Conservation (phyloP, 2,329 filamentous ascomycete genomes). For the Colletotrichum cordylinicola region DNA sequence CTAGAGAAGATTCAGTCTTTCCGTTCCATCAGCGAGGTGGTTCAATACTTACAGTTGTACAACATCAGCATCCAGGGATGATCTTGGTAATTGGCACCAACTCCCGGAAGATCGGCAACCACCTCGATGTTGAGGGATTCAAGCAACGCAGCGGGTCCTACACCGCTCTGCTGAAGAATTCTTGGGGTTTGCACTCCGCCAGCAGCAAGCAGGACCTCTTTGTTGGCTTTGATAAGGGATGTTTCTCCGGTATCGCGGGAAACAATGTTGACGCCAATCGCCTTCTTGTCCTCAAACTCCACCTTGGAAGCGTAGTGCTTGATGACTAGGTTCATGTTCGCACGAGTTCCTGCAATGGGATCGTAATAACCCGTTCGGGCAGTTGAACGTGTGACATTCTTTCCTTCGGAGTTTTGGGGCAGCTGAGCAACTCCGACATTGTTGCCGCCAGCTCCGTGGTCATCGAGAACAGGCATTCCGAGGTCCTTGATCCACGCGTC, state of each 20-base stretch:
- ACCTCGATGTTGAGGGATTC: conserved; percentile 40
- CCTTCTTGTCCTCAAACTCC: conserved; percentile 22
- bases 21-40: neutral
- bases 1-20: neutral
- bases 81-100: conserved; percentile 20
- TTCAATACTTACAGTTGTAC: neutral
- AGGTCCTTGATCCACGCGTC: conserved; percentile 16
- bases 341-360: conserved; percentile 35
- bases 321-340: conserved; percentile 44
- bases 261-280: conserved; percentile 40
- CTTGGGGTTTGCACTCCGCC: conserved; percentile 46
- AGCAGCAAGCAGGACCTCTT: conserved; percentile 47
- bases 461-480: conserved; percentile 12
- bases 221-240: conserved; percentile 23
- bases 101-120: conserved; percentile 16
- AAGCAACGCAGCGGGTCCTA: conserved; percentile 46
- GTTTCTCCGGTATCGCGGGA: neutral
- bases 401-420: conserved; percentile 39
- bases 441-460: conserved; percentile 21
- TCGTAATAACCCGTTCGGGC: conserved; percentile 33
- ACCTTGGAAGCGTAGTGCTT: conserved; percentile 33
- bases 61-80: conserved; percentile 11
- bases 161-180: conserved; percentile 54
- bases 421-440: conserved; percentile 30
- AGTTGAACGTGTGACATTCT: conserved; percentile 42